Percentiles rank a stretch among this genome's conserved stretches.
Conservation (phyloP, 106 monocot species). For the Dendrobium catenatum region DNA sequence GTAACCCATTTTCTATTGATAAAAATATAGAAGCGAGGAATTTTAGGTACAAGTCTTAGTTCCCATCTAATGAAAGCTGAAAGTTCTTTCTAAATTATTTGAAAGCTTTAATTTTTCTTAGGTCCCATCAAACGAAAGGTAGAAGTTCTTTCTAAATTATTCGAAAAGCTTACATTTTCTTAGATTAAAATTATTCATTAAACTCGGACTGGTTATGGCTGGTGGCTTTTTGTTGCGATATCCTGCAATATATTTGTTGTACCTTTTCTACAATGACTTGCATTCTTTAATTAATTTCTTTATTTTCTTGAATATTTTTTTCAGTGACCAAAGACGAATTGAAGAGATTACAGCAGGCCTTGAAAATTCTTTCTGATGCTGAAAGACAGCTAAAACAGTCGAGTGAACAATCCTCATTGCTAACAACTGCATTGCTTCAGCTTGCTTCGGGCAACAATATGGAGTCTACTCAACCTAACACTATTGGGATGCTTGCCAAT, state of each 20-base stretch:
- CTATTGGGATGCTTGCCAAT: constrained; percentile 27
- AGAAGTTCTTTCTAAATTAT: too few relatives aligned
- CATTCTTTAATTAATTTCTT: constrained; percentile 5
- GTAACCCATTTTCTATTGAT: too few relatives aligned
- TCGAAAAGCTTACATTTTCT: too few relatives aligned
- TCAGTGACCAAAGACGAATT: constrained; percentile 70
- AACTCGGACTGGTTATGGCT: too few relatives aligned
- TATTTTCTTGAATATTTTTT: background rate
- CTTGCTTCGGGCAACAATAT: constrained; percentile 50
- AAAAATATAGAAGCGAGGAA: too few relatives aligned
- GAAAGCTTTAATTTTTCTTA: too few relatives aligned
- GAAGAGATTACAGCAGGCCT: constrained; percentile 70
- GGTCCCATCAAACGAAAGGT: too few relatives aligned
- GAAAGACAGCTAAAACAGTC: constrained; percentile 77
- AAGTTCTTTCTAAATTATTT: too few relatives aligned
- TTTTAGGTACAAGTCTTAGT: too few relatives aligned
- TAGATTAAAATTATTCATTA: too few relatives aligned
- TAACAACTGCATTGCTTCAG: constrained; percentile 76
- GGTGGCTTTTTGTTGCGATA: too few relatives aligned
- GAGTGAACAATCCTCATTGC: constrained; percentile 74
- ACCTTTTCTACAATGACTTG: background rate
- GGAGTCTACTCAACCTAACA: constrained; percentile 36
- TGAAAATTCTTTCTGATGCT: constrained; percentile 84
- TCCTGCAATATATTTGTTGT: background rate
- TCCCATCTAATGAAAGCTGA: too few relatives aligned